Conservation (phyloP, 2,329 filamentous ascomycete species). For the Sordariomycetes sp. region DNA sequence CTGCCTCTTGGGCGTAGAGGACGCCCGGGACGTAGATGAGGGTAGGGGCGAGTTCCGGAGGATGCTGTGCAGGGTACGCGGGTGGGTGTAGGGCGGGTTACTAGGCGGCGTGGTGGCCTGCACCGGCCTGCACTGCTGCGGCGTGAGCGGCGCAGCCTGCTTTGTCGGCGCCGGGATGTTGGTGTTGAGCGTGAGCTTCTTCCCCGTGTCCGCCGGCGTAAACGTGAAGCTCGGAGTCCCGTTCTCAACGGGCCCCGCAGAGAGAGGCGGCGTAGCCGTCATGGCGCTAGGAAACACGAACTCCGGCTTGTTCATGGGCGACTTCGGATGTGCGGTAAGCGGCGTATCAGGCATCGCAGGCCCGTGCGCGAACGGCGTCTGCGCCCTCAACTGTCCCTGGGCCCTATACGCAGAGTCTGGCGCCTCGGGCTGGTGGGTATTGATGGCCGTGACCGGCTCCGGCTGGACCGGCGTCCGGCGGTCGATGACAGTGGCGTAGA, state of each 20-base stretch:
- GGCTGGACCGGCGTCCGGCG: constrained; percentile 35
- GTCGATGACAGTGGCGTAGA: constrained; percentile 49
- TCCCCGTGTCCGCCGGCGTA: constrained; percentile 3
- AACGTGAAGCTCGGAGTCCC: constrained; percentile 6
- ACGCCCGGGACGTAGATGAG: constrained; percentile 32
- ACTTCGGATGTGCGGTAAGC: constrained; percentile 33
- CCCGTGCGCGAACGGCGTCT: constrained; percentile 20
- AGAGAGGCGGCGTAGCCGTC: constrained; percentile 46
- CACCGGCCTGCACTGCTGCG: background rate
- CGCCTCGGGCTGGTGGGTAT: constrained; percentile 18
- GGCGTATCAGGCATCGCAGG: constrained; percentile 39
- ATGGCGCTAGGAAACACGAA: constrained; percentile 39
- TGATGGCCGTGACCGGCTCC: constrained; percentile 35
- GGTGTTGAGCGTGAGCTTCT: constrained; percentile 8
- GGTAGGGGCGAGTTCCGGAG: constrained; percentile 53
- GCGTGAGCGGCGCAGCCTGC: constrained; percentile 1
- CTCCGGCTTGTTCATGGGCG: constrained; percentile 29
- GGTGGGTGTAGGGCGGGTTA: constrained; percentile 42
- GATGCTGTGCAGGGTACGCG: constrained; percentile 47
- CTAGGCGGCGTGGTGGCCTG: constrained; percentile 7
- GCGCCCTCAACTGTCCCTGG: background rate
- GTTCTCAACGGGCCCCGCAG: constrained; percentile 33
- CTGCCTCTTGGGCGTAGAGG: constrained; percentile 37
- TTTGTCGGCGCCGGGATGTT: constrained; percentile 3
- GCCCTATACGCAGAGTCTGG: background rate